Percentiles rank a stretch among this genome's conserved stretches.
These are phyloP conservation scores for Syzygium aromaticum DNA, from an alignment of 345 rosid genomes.

Conservation along the genomic window DNA sequence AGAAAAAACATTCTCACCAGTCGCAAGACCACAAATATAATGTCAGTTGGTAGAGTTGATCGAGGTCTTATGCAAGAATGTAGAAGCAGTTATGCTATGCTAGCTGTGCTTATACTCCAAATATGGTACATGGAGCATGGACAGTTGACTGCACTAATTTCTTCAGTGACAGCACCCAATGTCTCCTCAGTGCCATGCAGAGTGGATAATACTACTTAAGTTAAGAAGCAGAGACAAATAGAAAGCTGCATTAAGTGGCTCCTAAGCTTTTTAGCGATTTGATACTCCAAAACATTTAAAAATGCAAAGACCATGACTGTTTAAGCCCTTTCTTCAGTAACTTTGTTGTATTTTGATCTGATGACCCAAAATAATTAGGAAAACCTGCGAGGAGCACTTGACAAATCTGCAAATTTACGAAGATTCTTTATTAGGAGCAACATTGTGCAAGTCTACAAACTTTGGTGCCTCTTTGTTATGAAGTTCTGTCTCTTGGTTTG, in stretches of 20 bases:
- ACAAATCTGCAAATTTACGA: background rate
- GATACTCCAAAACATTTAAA: background rate
- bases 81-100: background rate
- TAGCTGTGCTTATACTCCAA: background rate
- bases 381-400: background rate
- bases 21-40: background rate
- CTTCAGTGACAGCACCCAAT: background rate
- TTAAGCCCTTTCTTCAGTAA: background rate
- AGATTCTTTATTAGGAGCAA: background rate
- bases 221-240: background rate
- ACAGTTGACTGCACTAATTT: background rate
- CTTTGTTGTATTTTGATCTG: background rate
- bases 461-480: background rate
- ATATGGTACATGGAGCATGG: background rate
- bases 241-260: background rate
- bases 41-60: background rate
- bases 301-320: background rate
- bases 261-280: background rate
- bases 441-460: background rate
- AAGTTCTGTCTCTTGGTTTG: background rate
- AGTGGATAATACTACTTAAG: background rate
- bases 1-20: background rate
- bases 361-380: background rate
- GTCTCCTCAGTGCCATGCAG: background rate
- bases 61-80: background rate